These are phyloP conservation scores for Fragaria nilgerrensis DNA, from an alignment of 306 rosid genomes.

Conservation along the genomic window DNA sequence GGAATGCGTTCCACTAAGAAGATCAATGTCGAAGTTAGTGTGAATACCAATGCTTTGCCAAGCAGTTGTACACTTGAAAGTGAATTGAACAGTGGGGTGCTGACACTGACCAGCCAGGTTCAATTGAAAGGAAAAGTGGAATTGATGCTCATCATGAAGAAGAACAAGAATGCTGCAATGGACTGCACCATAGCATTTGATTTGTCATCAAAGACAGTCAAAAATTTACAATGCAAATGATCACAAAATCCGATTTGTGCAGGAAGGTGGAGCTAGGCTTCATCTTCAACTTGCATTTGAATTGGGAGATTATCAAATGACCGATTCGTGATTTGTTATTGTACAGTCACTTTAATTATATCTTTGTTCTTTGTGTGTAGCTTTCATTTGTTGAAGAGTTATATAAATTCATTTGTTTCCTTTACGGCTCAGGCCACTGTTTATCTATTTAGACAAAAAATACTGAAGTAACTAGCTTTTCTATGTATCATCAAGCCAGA, in stretches of 20 bases:
- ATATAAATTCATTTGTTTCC: too few relatives aligned
- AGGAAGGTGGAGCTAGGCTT: too few relatives aligned
- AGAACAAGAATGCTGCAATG: slow-evolving; percentile 20
- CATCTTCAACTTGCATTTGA: too few relatives aligned
- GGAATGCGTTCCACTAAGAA: neutral
- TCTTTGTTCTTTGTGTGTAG: too few relatives aligned
- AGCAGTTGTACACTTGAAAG: neutral
- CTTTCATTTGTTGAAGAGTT: too few relatives aligned
- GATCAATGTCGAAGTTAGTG: neutral
- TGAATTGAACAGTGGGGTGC: neutral
- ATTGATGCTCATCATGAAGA: slow-evolving; percentile 20
- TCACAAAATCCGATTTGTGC: neutral
- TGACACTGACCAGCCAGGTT: slow-evolving; percentile 13
- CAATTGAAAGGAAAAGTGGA: slow-evolving; percentile 18
- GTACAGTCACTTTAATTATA: too few relatives aligned
- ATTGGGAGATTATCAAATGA: too few relatives aligned
- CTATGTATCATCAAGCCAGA: too few relatives aligned
- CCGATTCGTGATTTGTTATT: too few relatives aligned
- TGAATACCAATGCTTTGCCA: neutral
- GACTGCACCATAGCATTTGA: slow-evolving; percentile 10
- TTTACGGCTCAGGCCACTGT: too few relatives aligned
- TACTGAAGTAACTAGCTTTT: too few relatives aligned
- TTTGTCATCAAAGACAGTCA: neutral
- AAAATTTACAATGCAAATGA: slow-evolving; percentile 8
- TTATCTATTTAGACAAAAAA: too few relatives aligned